Evolutionary conservation across 2,329 filamentous ascomycete genomes (phyloP).

Genomic region (Monilinia aucupariae): DNA sequence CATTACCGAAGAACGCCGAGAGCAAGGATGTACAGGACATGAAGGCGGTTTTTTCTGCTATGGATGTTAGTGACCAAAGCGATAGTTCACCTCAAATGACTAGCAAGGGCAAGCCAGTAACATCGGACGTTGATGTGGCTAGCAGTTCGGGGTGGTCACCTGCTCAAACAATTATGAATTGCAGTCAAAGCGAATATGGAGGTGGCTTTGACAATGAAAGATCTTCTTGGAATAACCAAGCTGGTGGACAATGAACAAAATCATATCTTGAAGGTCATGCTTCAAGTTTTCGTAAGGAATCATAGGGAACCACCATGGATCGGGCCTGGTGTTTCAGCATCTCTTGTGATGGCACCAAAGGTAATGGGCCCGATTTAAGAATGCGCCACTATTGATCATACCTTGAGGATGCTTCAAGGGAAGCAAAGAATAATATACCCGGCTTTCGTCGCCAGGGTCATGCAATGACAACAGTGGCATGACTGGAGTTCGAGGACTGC

Average conservation of each 20-base stretch:
- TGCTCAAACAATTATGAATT: neutral
- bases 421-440: neutral
- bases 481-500: neutral
- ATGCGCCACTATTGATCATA: neutral
- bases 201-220: conserved; percentile 10
- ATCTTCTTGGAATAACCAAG: neutral
- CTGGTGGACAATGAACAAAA: neutral
- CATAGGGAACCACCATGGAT: neutral
- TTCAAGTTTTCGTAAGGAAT: neutral
- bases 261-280: neutral
- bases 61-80: conserved; percentile 46
- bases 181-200: conserved; percentile 8
- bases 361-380: neutral
- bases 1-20: conserved; percentile 51
- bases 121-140: conserved; percentile 18
- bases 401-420: neutral
- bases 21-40: conserved; percentile 68
- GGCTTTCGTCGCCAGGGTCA: neutral
- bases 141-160: conserved; percentile 16
- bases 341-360: neutral
- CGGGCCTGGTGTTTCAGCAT: neutral
- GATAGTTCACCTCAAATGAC: conserved; percentile 15
- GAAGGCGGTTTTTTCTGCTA: conserved; percentile 63
- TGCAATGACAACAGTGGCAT: neutral
- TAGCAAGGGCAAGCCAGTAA: conserved; percentile 15